Percentiles rank a stretch among this genome's conserved stretches.
These are phyloP conservation scores for Fraxinus baroniana DNA, from an alignment of 305 asterid genomes.

Conservation along the genomic window DNA sequence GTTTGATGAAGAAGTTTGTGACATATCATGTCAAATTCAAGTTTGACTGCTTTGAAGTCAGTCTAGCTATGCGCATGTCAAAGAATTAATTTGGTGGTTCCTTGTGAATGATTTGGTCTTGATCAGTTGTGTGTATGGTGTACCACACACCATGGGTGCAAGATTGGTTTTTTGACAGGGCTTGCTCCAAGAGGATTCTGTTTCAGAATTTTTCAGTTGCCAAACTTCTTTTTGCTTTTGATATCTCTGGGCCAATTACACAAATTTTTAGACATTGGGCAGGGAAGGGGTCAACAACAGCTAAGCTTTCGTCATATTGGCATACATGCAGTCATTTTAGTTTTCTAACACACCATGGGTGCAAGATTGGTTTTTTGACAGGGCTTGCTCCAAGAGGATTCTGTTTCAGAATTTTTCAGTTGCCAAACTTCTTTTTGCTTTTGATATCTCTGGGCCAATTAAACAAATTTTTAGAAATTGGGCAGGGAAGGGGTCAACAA, in stretches of 20 bases:
- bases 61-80: neutral
- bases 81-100: neutral
- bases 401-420: neutral
- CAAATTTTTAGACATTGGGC: too few species aligned
- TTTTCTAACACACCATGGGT: neutral
- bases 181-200: neutral
- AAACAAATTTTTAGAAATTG: too few species aligned
- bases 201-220: neutral
- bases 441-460: too few species aligned
- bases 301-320: too few species aligned
- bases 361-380: neutral
- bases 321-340: too few species aligned
- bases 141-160: neutral
- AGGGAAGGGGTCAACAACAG: too few species aligned
- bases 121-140: neutral
- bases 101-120: neutral
- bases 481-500: too few species aligned
- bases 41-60: neutral
- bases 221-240: neutral
- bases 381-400: neutral
- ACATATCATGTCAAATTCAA: neutral
- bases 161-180: neutral
- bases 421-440: neutral
- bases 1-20: neutral
- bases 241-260: too few species aligned